A percentile compares a stretch with the other conserved stretches of the same genome.
phyloP scores from a whole-genome alignment of 2,329 filamentous ascomycete species.

The Aspergillus sp. region DNA sequence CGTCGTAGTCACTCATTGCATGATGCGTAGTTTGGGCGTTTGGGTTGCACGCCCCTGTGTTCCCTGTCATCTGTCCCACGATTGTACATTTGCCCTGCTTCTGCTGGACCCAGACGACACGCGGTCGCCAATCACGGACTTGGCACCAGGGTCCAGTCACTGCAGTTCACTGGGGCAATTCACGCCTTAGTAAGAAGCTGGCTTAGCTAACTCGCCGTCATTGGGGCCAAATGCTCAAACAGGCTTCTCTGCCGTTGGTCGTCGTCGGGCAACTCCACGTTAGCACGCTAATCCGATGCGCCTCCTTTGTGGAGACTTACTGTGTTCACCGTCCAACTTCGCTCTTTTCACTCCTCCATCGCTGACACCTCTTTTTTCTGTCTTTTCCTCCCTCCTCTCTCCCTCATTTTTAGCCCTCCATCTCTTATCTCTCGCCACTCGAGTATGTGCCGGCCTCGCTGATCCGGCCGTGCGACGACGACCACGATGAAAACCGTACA shows the following conservation, averaged over 20 bases:
- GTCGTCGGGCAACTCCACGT: neutral
- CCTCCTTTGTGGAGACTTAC: neutral
- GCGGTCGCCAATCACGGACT: neutral
- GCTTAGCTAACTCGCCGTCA: neutral
- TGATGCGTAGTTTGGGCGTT: neutral
- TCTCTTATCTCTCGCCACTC: neutral
- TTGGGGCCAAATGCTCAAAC: neutral
- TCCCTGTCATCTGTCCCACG: too few species aligned
- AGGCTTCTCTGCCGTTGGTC: neutral
- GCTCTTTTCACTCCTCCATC: neutral
- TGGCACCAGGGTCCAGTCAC: neutral
- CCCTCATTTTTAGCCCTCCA: neutral
- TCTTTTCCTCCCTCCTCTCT: neutral
- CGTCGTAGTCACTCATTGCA: neutral
- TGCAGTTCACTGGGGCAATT: too few species aligned
- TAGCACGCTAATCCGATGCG: neutral
- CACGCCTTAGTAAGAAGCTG: neutral
- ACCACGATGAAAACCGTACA: constrained; percentile 7
- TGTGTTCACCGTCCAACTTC: neutral
- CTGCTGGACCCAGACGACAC: neutral
- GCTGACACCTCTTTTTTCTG: neutral
- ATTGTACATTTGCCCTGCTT: too few species aligned
- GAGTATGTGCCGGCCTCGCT: constrained; percentile 1
- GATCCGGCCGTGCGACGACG: neutral
- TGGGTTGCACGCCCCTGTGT: too few species aligned